Evolutionary conservation across 2,329 filamentous ascomycete genomes (phyloP).

Genomic region (Alternaria triticimaculans): DNA sequence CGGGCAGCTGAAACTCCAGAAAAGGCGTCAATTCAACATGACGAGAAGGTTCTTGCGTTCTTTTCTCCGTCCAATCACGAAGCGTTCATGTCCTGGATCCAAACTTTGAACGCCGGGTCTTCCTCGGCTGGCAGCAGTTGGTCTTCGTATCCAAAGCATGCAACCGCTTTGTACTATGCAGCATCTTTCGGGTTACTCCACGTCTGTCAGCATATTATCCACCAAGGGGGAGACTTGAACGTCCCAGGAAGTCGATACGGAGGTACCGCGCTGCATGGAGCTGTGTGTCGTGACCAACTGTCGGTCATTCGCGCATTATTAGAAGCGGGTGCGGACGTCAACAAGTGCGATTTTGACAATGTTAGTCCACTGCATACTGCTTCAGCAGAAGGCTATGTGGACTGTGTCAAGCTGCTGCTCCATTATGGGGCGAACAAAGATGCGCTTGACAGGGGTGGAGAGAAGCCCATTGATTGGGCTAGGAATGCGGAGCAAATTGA

Average conservation of each 20-base stretch:
- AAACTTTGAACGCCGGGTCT: not conserved
- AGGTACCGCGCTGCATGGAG: not conserved
- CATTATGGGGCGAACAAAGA: not conserved
- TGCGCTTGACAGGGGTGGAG: not conserved
- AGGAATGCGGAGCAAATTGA: not conserved
- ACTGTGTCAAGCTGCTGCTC: not conserved
- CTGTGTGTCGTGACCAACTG: not conserved
- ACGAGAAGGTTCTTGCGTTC: not conserved
- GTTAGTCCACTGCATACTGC: not conserved
- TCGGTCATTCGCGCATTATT: not conserved
- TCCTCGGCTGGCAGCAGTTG: not conserved
- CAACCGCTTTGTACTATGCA: not conserved
- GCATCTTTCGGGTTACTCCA: not conserved
- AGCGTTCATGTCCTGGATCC: not conserved
- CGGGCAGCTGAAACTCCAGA: not conserved
- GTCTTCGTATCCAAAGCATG: not conserved
- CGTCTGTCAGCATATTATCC: not conserved
- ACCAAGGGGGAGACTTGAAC: not conserved
- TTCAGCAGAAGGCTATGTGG: not conserved
- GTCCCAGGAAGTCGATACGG: not conserved
- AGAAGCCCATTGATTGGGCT: not conserved
- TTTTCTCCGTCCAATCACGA: not conserved
- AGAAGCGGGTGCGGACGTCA: not conserved
- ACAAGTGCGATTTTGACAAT: not conserved
- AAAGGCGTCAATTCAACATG: not conserved